Evolutionary conservation across 768 basidiomycete genomes (phyloP).

Genomic region (Podaxis sp.): DNA sequence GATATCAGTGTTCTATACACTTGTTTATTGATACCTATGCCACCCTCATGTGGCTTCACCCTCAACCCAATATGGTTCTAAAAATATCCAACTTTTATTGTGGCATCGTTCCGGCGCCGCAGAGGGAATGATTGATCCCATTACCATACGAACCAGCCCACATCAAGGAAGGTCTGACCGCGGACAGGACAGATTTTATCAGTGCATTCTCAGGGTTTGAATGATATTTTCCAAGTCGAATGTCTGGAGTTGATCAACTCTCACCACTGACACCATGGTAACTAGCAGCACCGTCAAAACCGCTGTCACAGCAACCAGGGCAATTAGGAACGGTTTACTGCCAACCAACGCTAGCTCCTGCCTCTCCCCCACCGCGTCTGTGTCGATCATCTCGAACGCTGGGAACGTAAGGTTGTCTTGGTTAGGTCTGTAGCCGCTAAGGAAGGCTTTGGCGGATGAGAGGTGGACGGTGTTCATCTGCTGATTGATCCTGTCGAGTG

Average conservation of each 20-base stretch:
- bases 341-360: not conserved
- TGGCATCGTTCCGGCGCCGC: too few species aligned
- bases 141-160: too few species aligned
- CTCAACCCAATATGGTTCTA: too few species aligned
- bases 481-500: not conserved
- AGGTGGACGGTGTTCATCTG: not conserved
- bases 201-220: not conserved
- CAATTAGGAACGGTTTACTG: slow-evolving; percentile 7
- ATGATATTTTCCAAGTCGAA: slow-evolving; percentile 13
- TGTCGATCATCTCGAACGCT: not conserved
- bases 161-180: too few species aligned
- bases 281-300: not conserved
- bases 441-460: slow-evolving; percentile 6
- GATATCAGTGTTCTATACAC: too few species aligned
- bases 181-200: not conserved
- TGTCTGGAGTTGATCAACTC: not conserved
- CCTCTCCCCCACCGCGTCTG: not conserved
- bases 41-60: too few species aligned
- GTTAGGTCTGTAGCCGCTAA: not conserved
- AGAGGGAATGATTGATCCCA: too few species aligned
- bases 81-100: too few species aligned
- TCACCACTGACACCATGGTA: not conserved
- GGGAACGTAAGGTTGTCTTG: not conserved
- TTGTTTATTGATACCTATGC: too few species aligned
- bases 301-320: not conserved